Evolutionary conservation across 1,139 yeast species (phyloP), one percentile per base, ranked within the genome.

Genomic region (Saccharomyces hybrid): DNA sequence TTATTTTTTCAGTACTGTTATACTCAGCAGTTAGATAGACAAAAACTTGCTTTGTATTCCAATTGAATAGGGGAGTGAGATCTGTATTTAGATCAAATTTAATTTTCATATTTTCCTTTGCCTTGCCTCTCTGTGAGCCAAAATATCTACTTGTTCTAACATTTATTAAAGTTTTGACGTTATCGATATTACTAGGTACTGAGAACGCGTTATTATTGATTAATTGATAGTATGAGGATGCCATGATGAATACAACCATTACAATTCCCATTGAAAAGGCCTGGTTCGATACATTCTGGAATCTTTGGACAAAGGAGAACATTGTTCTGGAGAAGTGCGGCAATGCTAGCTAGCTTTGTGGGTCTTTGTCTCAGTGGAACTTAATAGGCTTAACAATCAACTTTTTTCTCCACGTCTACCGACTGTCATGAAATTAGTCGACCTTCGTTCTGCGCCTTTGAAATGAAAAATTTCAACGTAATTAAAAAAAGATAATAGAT

Each of bases 1-100:
- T 77, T 1, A 67, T 70, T 46, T 73, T 73, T 41, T 61, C 59
- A 32, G 61, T 59, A 50, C 71, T 61, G 57, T 67, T 53, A 73
- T 91, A 90, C 64, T 89, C 95, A 1, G 96, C 96, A 1, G 96
- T 88, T 58, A 93, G 76, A 65, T 91, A 93, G 4, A 86, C 87
- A 68, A 93, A 91, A 23, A 93, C 82, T 70, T 93, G 99, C 67
- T 93, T 93, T 11, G 99, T 93, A 72, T 93, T 93, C 97, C 98
- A 93, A 70, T 88, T 90, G 79, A 91, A 91, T 55, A 93, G 76
- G 1, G 90, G 83, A 0, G 86, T 69, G 62, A 93, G 69, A 62
- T 85, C 89, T 2, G 79, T 79, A 8, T 81, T 81, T 55, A 93
- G 73, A 67, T 89, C 96, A 66, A 91, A 90, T 16, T 73, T 73